These are phyloP conservation scores for Iris pallida DNA, from an alignment of 116 monocot species.

Conservation along the genomic window DNA sequence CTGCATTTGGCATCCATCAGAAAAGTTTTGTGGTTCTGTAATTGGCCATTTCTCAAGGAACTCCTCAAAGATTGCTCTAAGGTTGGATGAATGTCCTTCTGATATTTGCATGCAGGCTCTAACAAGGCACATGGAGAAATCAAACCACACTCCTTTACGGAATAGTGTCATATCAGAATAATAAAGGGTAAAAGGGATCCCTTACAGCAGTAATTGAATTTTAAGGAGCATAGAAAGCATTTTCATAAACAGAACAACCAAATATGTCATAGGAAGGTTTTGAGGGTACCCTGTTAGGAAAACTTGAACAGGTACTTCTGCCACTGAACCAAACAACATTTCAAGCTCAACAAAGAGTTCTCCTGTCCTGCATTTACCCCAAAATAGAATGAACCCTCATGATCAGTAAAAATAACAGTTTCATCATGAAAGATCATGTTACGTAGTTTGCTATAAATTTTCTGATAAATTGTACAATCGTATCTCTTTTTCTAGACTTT, in stretches of 20 bases:
- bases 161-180: too few species aligned
- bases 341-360: constrained; percentile 55
- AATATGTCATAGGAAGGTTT: background rate
- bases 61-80: constrained; percentile 57
- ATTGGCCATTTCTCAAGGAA: constrained; percentile 62
- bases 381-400: background rate
- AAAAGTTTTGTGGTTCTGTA: constrained; percentile 14
- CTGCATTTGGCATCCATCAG: constrained; percentile 12
- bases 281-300: constrained; percentile 61
- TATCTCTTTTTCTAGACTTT: too few species aligned
- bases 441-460: too few species aligned
- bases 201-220: background rate
- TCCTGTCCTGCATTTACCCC: constrained; percentile 46
- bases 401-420: background rate
- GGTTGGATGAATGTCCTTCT: constrained; percentile 45
- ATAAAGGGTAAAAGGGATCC: background rate
- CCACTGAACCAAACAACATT: constrained; percentile 59
- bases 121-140: constrained; percentile 7
- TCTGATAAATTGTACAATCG: too few species aligned
- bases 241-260: background rate
- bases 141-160: too few species aligned
- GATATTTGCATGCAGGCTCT: constrained; percentile 75
- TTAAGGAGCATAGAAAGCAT: background rate
- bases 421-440: too few species aligned
- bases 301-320: constrained; percentile 57